Base-by-base conservation (phyloP, 306 rosid species). In the Biancaea sappan region DNA sequence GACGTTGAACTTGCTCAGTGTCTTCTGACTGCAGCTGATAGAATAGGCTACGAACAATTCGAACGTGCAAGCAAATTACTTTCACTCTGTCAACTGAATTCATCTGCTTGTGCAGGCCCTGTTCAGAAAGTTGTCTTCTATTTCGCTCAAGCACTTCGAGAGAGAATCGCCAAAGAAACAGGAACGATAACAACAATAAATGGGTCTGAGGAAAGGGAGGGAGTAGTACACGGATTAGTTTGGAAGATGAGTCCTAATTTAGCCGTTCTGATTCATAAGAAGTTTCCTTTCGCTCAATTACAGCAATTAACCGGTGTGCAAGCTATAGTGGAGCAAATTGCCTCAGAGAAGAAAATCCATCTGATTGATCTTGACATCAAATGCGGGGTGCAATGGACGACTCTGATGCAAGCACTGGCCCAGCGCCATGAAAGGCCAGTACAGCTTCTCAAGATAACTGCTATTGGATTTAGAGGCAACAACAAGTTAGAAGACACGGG, bases 1-100 rank as follows among this genome's bases (percentile, higher is more conserved):
- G 92, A 89, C 12, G 77, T 85, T 10, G 94, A 89, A 43, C 91
- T 84, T 38, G 94, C 82, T n/a, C 89, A 87, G 72, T 7, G 78
- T 21, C 87, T 91, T 54, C 87, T 91, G 3, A 78, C 87, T 21
- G 85, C 83, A 21, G 94, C 89, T 5, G 91, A 91, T 66, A 89
- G 76, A 35, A 86, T 87, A 2, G 80, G 87, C 44, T 79, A 70
- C 63, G 83, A 79, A 44, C 86, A 91, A 65, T 84, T 63, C 21
- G 89, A 81, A 11, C 77, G 86, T 3, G 94, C 94, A 2, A 82
- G 72, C 51, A 63, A 69, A 53, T 52, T 91, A 59, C 87, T 91
- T 44, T 48, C 22, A 40, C 86, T 53, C 53, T 81, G 84, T 8
- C 81, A 82, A 38, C 50, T 77, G 84, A 68, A 65, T 46, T 76